Evolutionary conservation across 768 basidiomycete genomes (phyloP).

Genomic region (Vararia minispora): DNA sequence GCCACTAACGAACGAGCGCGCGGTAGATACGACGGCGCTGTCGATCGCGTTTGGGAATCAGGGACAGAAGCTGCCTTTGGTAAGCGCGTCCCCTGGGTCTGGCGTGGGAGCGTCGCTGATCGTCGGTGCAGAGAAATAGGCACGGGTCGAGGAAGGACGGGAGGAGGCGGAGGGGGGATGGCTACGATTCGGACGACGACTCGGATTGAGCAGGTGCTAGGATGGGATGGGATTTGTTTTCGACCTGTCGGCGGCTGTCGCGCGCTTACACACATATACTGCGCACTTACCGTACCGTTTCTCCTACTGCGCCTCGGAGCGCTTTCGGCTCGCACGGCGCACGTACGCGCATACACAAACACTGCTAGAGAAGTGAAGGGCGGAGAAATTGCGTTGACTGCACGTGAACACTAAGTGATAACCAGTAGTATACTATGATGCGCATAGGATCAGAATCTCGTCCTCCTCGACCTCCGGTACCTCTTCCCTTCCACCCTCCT

Average conservation of each 20-base stretch:
- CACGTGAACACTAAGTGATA: no score
- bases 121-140: conserved; percentile 54
- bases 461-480: no score
- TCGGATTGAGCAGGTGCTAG: conserved; percentile 43
- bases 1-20: not conserved
- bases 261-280: conserved; percentile 1
- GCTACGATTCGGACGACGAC: conserved; percentile 58
- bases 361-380: no score
- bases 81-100: conserved; percentile 27
- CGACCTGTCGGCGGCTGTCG: not conserved
- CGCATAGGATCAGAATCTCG: no score
- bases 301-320: no score
- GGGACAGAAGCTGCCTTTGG: conserved; percentile 82
- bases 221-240: conserved; percentile 4
- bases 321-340: no score
- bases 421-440: no score
- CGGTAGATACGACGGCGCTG: conserved; percentile 72
- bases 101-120: conserved; percentile 15
- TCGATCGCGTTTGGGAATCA: conserved; percentile 85
- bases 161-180: conserved; percentile 45
- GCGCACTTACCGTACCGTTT: conserved; percentile 5
- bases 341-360: no score
- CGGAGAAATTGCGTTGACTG: no score
- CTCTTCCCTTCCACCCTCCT: no score
- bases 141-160: conserved; percentile 59